These are phyloP conservation scores for Hypoxylon trugodes DNA, from an alignment of 495 filamentous ascomycete genomes.

Conservation along the genomic window DNA sequence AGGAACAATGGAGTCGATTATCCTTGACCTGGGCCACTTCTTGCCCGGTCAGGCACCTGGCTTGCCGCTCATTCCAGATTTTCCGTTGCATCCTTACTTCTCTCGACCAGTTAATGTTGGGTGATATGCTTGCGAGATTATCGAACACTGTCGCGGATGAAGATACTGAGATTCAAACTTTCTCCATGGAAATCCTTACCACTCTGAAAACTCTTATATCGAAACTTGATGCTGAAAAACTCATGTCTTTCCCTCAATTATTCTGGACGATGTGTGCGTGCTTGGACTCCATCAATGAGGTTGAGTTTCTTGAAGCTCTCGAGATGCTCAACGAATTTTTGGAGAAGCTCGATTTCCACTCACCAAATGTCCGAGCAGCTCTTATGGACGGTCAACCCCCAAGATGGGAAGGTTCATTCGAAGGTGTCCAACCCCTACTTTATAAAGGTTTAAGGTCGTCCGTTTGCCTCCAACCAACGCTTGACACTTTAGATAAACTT, in stretches of 20 bases:
- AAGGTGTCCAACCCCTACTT: slow-evolving; percentile 83
- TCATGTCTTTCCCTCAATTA: slow-evolving; percentile 87
- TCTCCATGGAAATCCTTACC: slow-evolving; percentile 96
- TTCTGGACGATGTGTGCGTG: slow-evolving; percentile 99
- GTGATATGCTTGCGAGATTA: slow-evolving; percentile 91
- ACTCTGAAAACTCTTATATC: slow-evolving; percentile 89
- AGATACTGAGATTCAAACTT: slow-evolving; percentile 88
- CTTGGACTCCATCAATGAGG: slow-evolving; percentile 92
- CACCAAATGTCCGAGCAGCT: slow-evolving; percentile 69
- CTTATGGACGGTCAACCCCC: slow-evolving; percentile 80
- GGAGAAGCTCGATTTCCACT: slow-evolving; percentile 80
- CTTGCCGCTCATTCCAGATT: slow-evolving; percentile 96
- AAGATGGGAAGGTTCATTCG: slow-evolving; percentile 89
- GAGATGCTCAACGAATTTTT: slow-evolving; percentile 91
- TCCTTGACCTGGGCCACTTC: slow-evolving; percentile 95
- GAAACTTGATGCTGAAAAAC: slow-evolving; percentile 78
- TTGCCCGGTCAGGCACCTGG: slow-evolving; percentile 93
- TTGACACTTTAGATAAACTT: slow-evolving; percentile 80
- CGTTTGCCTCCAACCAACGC: slow-evolving; percentile 74
- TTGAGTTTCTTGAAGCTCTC: slow-evolving; percentile 89
- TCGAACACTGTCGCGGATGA: slow-evolving; percentile 97
- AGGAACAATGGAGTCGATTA: slow-evolving; percentile 87
- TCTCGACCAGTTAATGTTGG: slow-evolving; percentile 90
- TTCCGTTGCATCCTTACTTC: slow-evolving; percentile 93
- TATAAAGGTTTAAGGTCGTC: slow-evolving; percentile 95